phyloP scores from a whole-genome alignment of 129 eudicot species.

The Pittosporum tobira region DNA sequence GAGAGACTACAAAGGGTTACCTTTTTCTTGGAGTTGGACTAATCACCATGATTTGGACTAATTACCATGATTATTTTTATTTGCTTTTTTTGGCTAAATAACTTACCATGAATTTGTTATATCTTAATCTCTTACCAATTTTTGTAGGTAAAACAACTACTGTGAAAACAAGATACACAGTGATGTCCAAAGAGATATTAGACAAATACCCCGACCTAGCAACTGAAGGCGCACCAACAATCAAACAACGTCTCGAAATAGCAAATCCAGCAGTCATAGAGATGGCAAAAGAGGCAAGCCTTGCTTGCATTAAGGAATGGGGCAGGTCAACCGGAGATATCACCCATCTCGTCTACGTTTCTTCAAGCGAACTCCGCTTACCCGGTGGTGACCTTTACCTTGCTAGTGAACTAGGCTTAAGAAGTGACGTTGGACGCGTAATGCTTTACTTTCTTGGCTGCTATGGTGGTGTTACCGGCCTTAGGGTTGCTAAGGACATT shows the following conservation, averaged over 20 bases:
- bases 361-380: slow-evolving; percentile 73
- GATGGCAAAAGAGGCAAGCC: slow-evolving; percentile 80
- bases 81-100: background rate
- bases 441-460: slow-evolving; percentile 93
- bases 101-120: too few relatives aligned
- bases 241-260: slow-evolving; percentile 62
- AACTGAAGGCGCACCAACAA: slow-evolving; percentile 76
- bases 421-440: slow-evolving; percentile 70
- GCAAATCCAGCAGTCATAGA: slow-evolving; percentile 79
- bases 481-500: slow-evolving; percentile 80
- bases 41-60: too few relatives aligned
- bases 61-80: too few relatives aligned
- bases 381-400: slow-evolving; percentile 91
- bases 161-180: slow-evolving; percentile 90
- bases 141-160: slow-evolving; percentile 86
- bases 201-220: slow-evolving; percentile 83
- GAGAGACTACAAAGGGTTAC: too few relatives aligned
- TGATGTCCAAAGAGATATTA: slow-evolving; percentile 72
- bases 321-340: slow-evolving; percentile 52
- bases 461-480: slow-evolving; percentile 90
- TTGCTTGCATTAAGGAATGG: slow-evolving; percentile 67
- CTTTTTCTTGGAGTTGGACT: too few relatives aligned
- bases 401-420: slow-evolving; percentile 60
- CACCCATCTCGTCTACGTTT: slow-evolving; percentile 81
- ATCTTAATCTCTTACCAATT: too few relatives aligned